Percentiles rank a stretch among this genome's conserved stretches.
These are phyloP conservation scores for Pseudozyma tsukubaensis DNA, from an alignment of 1,284 basidiomycete genomes.

Conservation along the genomic window DNA sequence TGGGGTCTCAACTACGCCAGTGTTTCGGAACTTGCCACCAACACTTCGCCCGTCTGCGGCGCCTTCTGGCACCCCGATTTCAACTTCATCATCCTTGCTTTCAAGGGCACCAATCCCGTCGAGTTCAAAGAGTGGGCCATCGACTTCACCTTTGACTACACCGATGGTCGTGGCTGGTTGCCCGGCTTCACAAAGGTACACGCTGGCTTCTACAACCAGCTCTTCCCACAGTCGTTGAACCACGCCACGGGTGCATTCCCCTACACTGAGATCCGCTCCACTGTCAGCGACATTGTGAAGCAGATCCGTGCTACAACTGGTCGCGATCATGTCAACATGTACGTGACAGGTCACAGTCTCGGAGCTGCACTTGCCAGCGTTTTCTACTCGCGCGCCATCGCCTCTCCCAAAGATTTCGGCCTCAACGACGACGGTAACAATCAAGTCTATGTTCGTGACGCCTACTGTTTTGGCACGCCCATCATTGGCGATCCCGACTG, in stretches of 20 bases:
- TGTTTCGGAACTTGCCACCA: constrained; percentile 46
- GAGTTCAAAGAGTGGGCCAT: constrained; percentile 69
- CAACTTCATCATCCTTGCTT: constrained; percentile 51
- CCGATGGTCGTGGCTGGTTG: constrained; percentile 44
- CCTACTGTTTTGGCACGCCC: constrained; percentile 51
- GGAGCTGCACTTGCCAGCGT: constrained; percentile 43
- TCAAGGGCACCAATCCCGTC: constrained; percentile 67
- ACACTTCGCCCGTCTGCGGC: constrained; percentile 46
- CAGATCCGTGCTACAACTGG: constrained; percentile 24
- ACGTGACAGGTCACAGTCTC: constrained; percentile 43
- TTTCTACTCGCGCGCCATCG: constrained; percentile 43
- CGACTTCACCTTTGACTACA: constrained; percentile 64
- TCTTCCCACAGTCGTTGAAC: constrained; percentile 45
- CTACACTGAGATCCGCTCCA: constrained; percentile 40
- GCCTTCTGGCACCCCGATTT: constrained; percentile 45
- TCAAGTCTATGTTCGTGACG: constrained; percentile 42
- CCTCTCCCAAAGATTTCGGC: constrained; percentile 47
- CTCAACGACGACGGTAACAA: constrained; percentile 23
- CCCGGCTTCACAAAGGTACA: constrained; percentile 48
- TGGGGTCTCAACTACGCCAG: constrained; percentile 51
- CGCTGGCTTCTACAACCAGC: constrained; percentile 48
- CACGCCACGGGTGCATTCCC: constrained; percentile 34
- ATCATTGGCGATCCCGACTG: constrained; percentile 50
- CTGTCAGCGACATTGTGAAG: constrained; percentile 29
- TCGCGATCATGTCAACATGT: constrained; percentile 45